Conservation (phyloP, 768 basidiomycete species). For the Termitomyces sp. region DNA sequence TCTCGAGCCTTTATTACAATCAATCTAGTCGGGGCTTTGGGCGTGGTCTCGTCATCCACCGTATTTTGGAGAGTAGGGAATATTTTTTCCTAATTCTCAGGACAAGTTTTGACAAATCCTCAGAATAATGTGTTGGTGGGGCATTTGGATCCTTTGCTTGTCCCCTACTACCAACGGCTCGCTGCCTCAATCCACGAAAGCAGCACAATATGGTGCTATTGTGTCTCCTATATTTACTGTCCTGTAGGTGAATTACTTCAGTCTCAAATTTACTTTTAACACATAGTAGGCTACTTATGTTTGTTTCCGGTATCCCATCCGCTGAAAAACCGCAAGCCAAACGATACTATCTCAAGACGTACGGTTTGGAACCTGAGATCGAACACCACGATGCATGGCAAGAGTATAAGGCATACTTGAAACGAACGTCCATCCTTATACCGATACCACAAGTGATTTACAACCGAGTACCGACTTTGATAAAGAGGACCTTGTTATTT, state of each 20-base stretch:
- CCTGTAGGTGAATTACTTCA: background rate
- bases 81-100: background rate
- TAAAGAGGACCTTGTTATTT: constrained; percentile 53
- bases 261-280: background rate
- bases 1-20: background rate
- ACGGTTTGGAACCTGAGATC: constrained; percentile 25
- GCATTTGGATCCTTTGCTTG: constrained; percentile 54
- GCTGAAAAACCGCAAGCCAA: constrained; percentile 64
- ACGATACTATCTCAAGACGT: constrained; percentile 48
- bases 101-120: background rate
- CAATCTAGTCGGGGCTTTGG: background rate
- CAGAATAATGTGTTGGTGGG: constrained; percentile 63
- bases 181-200: constrained; percentile 32
- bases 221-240: background rate
- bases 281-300: constrained; percentile 39
- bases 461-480: constrained; percentile 33
- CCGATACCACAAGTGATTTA: background rate
- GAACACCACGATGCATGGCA: background rate
- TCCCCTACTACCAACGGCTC: constrained; percentile 49
- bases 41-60: constrained; percentile 2
- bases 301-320: constrained; percentile 64
- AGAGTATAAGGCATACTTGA: background rate
- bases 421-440: background rate
- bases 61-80: background rate
- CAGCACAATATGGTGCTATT: constrained; percentile 47